phyloP scores from a whole-genome alignment of 2,329 filamentous ascomycete species.

The Zymoseptoria brevis region DNA sequence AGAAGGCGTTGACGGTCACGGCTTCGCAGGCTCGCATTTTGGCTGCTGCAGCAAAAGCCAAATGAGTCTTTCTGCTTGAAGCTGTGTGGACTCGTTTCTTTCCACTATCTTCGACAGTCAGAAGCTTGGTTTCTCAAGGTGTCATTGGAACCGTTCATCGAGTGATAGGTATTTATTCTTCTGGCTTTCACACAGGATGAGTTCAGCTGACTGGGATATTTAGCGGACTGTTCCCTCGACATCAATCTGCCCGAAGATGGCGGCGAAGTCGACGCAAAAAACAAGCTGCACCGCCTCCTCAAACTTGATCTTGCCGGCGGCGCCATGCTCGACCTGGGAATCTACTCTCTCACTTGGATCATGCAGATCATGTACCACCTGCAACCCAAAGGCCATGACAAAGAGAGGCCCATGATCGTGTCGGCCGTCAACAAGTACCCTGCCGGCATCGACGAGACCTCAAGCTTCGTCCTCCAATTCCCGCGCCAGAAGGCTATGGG shows the following conservation, averaged over 20 bases:
- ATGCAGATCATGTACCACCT: slow-evolving; percentile 24
- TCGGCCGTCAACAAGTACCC: slow-evolving; percentile 31
- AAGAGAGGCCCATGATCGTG: slow-evolving; percentile 33
- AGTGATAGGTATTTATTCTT: no score
- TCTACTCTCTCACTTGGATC: slow-evolving; percentile 39
- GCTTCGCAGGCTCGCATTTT: slow-evolving; percentile 35
- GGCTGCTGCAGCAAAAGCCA: slow-evolving; percentile 32
- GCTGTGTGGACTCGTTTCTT: slow-evolving; percentile 42
- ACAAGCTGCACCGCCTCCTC: no score
- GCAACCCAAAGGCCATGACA: slow-evolving; percentile 26
- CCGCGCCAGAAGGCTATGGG: slow-evolving; percentile 14
- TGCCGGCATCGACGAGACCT: slow-evolving; percentile 28
- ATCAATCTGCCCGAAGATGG: no score
- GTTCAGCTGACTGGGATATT: no score
- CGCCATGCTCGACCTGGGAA: slow-evolving; percentile 31
- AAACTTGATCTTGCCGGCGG: no score
- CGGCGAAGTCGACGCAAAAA: no score
- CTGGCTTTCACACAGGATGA: no score
- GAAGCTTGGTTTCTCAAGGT: no score
- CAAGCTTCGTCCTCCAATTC: slow-evolving; percentile 36
- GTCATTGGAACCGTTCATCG: no score
- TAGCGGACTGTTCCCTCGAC: no score
- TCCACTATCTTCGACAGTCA: slow-evolving; percentile 23
- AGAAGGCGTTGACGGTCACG: slow-evolving; percentile 41
- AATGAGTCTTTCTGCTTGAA: slow-evolving; percentile 40